Evolutionary conservation across 108 stramenopile genomes (phyloP).

Genomic region (Pseudonitzschia delicatissima): DNA sequence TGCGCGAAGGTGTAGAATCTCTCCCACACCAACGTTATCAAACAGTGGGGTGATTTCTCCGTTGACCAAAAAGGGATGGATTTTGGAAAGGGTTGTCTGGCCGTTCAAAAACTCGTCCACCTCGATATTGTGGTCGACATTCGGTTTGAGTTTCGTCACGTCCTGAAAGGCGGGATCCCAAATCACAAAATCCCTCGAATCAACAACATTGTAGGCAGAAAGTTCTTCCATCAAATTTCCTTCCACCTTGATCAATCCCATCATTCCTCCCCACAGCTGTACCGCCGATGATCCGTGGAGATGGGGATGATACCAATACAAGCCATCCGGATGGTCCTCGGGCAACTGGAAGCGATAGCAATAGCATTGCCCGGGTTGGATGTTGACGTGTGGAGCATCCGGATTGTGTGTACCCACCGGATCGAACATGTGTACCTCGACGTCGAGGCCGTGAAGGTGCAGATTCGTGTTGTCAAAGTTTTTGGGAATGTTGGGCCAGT

Average conservation of each 20-base stretch:
- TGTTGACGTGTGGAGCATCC: conserved; percentile 32
- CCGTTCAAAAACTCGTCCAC: conserved; percentile 44
- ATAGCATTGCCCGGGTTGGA: conserved; percentile 45
- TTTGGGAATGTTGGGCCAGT: conserved; percentile 37
- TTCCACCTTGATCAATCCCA: conserved; percentile 42
- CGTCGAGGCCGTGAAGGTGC: conserved; percentile 47
- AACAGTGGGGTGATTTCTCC: conserved; percentile 34
- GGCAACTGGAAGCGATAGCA: conserved; percentile 45
- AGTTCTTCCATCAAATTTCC: conserved; percentile 33
- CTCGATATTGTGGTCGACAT: conserved; percentile 32
- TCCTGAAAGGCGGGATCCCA: conserved; percentile 42
- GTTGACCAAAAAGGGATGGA: conserved; percentile 48
- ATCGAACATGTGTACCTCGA: conserved; percentile 56
- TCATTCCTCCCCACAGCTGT: conserved; percentile 49
- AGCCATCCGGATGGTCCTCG: conserved; percentile 46
- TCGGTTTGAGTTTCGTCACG: conserved; percentile 7
- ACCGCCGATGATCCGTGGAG: conserved; percentile 45
- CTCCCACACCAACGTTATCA: background rate
- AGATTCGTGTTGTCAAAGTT: conserved; percentile 44
- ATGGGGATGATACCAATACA: conserved; percentile 60
- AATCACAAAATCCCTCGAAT: conserved; percentile 41
- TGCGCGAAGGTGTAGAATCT: conserved; percentile 35
- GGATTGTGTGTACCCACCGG: conserved; percentile 43
- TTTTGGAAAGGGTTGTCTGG: conserved; percentile 43
- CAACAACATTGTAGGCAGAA: conserved; percentile 14